Percentiles rank a stretch among this genome's conserved stretches.
Conservation (phyloP, 2,329 filamentous ascomycete species). For the Colletotrichum falcatum region DNA sequence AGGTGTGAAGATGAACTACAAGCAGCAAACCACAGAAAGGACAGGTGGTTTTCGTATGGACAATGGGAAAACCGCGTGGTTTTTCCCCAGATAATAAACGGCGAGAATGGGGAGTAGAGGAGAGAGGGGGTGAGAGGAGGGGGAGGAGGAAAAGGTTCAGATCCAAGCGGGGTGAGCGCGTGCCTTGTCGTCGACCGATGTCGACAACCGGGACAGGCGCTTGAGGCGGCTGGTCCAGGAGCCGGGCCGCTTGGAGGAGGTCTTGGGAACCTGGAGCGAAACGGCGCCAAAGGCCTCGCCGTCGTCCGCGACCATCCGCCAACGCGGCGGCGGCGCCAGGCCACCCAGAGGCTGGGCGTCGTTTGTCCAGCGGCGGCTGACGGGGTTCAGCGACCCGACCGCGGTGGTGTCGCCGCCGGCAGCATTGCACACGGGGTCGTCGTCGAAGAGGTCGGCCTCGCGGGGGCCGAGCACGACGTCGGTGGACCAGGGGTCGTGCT, state of each 20-base stretch:
- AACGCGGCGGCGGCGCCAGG: neutral
- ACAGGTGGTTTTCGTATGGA: no score
- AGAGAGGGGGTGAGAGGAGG: no score
- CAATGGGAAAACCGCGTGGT: neutral
- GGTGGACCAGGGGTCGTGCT: slow-evolving; percentile 30
- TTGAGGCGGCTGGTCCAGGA: slow-evolving; percentile 42
- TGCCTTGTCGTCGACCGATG: slow-evolving; percentile 6
- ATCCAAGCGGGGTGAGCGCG: slow-evolving; percentile 17
- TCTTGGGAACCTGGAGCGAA: slow-evolving; percentile 31
- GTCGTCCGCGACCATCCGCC: neutral
- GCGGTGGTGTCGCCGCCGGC: neutral
- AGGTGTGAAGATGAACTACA: no score
- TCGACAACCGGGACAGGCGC: slow-evolving; percentile 28
- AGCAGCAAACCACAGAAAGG: accelerated
- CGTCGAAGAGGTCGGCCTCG: slow-evolving; percentile 22
- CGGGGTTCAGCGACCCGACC: neutral
- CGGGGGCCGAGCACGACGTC: slow-evolving; percentile 34
- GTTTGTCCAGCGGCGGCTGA: slow-evolving; percentile 17
- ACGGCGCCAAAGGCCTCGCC: slow-evolving; percentile 2
- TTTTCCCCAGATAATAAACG: neutral
- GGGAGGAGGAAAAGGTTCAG: no score
- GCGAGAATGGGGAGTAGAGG: neutral
- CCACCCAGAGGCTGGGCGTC: slow-evolving; percentile 15
- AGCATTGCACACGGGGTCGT: neutral
- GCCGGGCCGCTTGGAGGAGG: slow-evolving; percentile 38